These are phyloP conservation scores for Amphichorda felina DNA, from an alignment of 2,329 filamentous ascomycete genomes.

Conservation along the genomic window DNA sequence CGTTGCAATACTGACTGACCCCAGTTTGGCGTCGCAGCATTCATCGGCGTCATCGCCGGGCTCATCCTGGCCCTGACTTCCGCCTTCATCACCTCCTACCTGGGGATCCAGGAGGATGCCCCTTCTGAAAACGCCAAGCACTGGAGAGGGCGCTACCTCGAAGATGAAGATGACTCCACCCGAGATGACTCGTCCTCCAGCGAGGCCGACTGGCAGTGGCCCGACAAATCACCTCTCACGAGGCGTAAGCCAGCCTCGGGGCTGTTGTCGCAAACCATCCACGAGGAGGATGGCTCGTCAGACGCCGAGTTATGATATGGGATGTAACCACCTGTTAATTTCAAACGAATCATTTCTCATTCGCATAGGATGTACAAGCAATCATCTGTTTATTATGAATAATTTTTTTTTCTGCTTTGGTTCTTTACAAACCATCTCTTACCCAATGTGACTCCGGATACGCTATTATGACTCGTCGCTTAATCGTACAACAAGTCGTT, in stretches of 20 bases:
- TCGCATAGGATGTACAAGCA: background rate
- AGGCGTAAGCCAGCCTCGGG: constrained; percentile 13
- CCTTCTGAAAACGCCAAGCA: background rate
- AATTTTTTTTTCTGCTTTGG: background rate
- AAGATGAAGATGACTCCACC: constrained; percentile 8
- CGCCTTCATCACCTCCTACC: constrained; percentile 36
- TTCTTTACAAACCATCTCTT: background rate
- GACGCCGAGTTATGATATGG: constrained; percentile 1
- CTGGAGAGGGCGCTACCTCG: constrained; percentile 4
- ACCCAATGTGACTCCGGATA: no score
- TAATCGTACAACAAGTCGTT: no score
- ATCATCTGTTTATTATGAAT: no score
- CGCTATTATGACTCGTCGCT: no score
- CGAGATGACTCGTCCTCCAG: constrained; percentile 13
- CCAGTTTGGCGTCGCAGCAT: constrained; percentile 50
- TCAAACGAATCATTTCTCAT: background rate
- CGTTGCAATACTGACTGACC: background rate
- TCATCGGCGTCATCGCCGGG: constrained; percentile 56
- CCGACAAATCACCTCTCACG: background rate
- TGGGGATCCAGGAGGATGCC: constrained; percentile 28
- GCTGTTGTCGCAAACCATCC: constrained; percentile 54
- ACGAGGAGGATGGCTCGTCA: constrained; percentile 56
- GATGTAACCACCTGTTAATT: background rate
- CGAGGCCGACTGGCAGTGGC: constrained; percentile 25
- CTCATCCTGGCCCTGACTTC: constrained; percentile 46